A percentile compares a stretch with the other conserved stretches of the same genome.
phyloP scores from a whole-genome alignment of 139 green algal genomes.

The Pleodorina starrii region DNA sequence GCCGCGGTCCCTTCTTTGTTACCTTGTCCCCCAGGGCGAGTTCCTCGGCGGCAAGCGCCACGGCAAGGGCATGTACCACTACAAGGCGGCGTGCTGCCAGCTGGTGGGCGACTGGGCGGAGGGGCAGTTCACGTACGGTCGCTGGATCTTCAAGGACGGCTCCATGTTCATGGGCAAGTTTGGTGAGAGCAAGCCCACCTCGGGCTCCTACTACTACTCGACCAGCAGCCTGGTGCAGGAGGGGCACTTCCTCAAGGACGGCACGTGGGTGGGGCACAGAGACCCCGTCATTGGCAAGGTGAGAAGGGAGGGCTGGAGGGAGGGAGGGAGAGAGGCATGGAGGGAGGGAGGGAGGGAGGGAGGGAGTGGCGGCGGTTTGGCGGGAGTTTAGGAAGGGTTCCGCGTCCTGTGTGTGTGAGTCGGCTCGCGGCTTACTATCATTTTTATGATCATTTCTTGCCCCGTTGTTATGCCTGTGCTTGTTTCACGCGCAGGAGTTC shows the following conservation, averaged over 20 bases:
- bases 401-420: too few relatives aligned
- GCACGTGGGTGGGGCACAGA: conserved; percentile 28
- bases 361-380: too few relatives aligned
- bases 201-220: conserved; percentile 41
- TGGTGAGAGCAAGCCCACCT: background rate
- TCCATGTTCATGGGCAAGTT: conserved; percentile 65
- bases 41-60: conserved; percentile 67
- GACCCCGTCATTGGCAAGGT: conserved; percentile 44
- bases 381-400: too few relatives aligned
- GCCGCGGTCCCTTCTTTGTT: background rate
- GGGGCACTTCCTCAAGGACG: conserved; percentile 36
- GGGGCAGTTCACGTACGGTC: conserved; percentile 52
- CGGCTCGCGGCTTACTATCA: too few relatives aligned
- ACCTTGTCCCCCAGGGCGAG: conserved; percentile 46
- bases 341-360: too few relatives aligned
- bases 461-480: too few relatives aligned
- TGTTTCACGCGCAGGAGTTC: conserved; percentile 20
- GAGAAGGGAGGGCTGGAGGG: background rate
- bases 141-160: conserved; percentile 62
- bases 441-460: too few relatives aligned
- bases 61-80: conserved; percentile 66
- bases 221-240: conserved; percentile 43
- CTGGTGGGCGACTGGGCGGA: conserved; percentile 65
- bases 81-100: conserved; percentile 61
- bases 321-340: background rate